Evolutionary conservation across 106 monocot species (phyloP).

Genomic region (Apostasia shenzhenica): DNA sequence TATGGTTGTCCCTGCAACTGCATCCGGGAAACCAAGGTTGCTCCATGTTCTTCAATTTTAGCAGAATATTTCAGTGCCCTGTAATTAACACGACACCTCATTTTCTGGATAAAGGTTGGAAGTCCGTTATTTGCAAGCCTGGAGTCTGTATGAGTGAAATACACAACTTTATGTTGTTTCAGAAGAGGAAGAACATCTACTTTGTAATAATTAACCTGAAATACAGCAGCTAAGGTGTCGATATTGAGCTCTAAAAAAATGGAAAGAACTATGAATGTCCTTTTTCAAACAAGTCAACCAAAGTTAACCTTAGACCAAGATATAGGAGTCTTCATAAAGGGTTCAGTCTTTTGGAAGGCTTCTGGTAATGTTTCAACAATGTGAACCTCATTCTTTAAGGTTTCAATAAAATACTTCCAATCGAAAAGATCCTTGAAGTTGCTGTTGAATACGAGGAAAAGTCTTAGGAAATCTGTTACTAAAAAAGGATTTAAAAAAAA

Average conservation of each 20-base stretch:
- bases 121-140: constrained; percentile 92
- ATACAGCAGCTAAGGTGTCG: constrained; percentile 1
- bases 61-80: constrained; percentile 74
- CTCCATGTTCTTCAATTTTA: constrained; percentile 64
- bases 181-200: constrained; percentile 69
- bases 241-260: neutral
- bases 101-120: constrained; percentile 77
- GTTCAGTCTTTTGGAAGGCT: constrained; percentile 38
- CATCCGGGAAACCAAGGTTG: constrained; percentile 71
- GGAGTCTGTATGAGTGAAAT: constrained; percentile 93
- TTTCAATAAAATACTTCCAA: constrained; percentile 90
- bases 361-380: constrained; percentile 67
- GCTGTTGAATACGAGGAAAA: constrained; percentile 24
- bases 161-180: constrained; percentile 82
- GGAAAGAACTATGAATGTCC: neutral
- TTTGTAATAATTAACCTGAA: constrained; percentile 84
- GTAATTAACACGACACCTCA: constrained; percentile 90
- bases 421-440: constrained; percentile 98
- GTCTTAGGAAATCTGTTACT: neutral
- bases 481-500: constrained; percentile 1
- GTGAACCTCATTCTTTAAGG: constrained; percentile 73
- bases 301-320: constrained; percentile 91
- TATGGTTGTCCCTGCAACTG: constrained; percentile 62
- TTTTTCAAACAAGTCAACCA: neutral
- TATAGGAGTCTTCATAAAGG: constrained; percentile 69